Evolutionary conservation across 148 eudicot genomes (phyloP).

Genomic region (Cornus suecica): DNA sequence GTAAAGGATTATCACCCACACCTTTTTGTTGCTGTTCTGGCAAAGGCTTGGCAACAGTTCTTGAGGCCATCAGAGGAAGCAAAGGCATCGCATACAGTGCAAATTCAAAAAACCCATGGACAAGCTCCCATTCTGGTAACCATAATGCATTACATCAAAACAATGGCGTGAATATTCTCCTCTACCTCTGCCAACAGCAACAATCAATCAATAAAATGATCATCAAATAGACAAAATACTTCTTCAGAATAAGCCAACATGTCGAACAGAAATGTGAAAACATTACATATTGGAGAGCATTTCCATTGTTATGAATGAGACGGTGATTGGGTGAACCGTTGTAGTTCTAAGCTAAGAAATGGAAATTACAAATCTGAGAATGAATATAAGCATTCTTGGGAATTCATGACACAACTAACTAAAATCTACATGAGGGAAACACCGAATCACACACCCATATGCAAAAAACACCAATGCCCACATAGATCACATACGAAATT

Average conservation of each 20-base stretch:
- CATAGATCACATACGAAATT: no score
- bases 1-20: conserved; percentile 4
- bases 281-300: not conserved
- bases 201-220: not conserved
- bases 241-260: not conserved
- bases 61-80: conserved; percentile 34
- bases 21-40: conserved; percentile 16
- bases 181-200: conserved; percentile 8
- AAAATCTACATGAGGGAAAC: not conserved
- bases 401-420: not conserved
- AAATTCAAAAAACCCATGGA: not conserved
- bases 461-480: not conserved
- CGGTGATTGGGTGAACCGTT: not conserved
- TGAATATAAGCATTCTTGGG: not conserved
- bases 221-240: not conserved
- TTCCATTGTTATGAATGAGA: not conserved
- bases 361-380: not conserved
- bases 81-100: not conserved
- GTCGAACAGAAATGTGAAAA: not conserved
- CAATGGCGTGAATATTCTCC: not conserved
- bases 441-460: not conserved
- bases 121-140: conserved; percentile 3
- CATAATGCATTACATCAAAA: not conserved
- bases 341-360: not conserved
- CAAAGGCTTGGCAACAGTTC: conserved; percentile 19